These are phyloP conservation scores for Mycosphaerella sp. DNA, from an alignment of 2,329 filamentous ascomycete species.

Conservation along the genomic window DNA sequence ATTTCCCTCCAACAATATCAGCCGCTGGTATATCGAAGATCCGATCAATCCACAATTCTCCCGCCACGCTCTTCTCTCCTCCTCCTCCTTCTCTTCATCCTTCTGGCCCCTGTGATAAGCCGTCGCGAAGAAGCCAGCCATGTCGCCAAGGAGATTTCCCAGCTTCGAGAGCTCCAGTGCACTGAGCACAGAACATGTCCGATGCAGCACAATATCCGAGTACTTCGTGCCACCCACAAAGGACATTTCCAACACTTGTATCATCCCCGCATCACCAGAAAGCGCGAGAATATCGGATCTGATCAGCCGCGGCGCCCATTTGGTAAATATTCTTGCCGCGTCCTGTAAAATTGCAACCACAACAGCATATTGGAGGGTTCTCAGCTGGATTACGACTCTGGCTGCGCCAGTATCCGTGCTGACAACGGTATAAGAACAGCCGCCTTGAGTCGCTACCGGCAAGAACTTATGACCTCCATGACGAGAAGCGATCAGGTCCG, in stretches of 20 bases:
- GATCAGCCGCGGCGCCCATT: constrained; percentile 4
- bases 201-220: neutral
- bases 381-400: constrained; percentile 11
- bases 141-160: constrained; percentile 3
- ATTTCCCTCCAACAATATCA: constrained; percentile 6
- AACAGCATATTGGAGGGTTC: neutral
- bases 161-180: neutral
- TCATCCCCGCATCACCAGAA: neutral
- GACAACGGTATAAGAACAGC: constrained; percentile 13
- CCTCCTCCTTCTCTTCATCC: neutral
- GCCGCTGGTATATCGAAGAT: constrained; percentile 2
- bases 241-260: constrained; percentile 17
- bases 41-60: constrained; percentile 1
- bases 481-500: neutral
- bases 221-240: constrained; percentile 1
- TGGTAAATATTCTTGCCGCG: constrained; percentile 4
- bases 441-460: constrained; percentile 11
- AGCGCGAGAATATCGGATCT: constrained; percentile 3
- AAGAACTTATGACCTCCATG: neutral
- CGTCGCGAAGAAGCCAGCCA: constrained; percentile 16
- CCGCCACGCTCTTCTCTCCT: neutral
- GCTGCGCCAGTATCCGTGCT: neutral
- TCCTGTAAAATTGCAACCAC: neutral
- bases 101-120: constrained; percentile 1
- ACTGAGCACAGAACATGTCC: neutral